phyloP scores from a whole-genome alignment of 345 rosid genomes.

The Eucalyptus marginata region DNA sequence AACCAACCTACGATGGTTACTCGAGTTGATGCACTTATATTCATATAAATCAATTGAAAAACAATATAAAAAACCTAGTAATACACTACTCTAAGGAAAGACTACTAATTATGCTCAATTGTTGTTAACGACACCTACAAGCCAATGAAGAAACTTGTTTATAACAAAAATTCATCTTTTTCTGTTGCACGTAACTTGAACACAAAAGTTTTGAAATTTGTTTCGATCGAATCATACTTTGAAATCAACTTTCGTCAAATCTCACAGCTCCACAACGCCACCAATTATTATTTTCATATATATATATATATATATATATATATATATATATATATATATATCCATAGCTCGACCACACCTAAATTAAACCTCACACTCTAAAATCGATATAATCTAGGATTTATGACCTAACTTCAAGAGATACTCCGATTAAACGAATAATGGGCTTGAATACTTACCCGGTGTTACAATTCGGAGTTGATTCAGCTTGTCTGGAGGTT shows the following conservation, averaged over 20 bases:
- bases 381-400: no score
- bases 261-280: fast-evolving
- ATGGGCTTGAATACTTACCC: neutral
- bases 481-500: neutral
- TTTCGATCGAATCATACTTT: fast-evolving
- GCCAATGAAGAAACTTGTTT: neutral
- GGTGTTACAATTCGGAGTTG: neutral
- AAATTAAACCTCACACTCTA: neutral
- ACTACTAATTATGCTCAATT: neutral
- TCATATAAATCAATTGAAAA: neutral
- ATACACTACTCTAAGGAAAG: neutral
- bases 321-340: no score
- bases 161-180: neutral
- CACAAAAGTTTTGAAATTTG: fast-evolving
- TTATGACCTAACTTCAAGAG: neutral
- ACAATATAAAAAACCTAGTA: no score
- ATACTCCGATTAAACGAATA: neutral
- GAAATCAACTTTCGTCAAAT: no score
- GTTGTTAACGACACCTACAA: neutral
- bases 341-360: neutral
- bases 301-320: no score
- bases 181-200: fast-evolving
- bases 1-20: neutral
- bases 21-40: neutral
- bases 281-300: neutral